Percentiles rank a stretch among this genome's conserved stretches.
phyloP scores from a whole-genome alignment of 2,329 filamentous ascomycete genomes.

The Colletotrichum sp. region DNA sequence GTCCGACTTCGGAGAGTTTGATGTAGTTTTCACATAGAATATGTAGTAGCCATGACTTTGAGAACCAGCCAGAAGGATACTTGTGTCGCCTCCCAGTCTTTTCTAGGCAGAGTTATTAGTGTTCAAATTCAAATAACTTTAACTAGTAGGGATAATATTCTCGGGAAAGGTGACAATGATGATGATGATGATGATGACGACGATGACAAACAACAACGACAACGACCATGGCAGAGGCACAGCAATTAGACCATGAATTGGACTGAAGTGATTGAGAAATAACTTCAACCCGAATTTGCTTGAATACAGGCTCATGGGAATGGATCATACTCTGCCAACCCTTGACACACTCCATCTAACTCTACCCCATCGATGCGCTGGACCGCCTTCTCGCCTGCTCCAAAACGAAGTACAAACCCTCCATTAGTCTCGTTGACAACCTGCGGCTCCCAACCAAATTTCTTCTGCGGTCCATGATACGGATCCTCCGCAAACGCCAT shows the following conservation, averaged over 20 bases:
- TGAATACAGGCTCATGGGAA: neutral
- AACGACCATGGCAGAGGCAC: neutral
- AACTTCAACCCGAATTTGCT: accelerated
- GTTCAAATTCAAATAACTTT: neutral
- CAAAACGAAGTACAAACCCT: constrained; percentile 16
- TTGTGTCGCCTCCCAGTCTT: neutral
- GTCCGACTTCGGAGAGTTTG: neutral
- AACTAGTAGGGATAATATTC: neutral
- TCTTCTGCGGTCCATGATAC: constrained; percentile 25
- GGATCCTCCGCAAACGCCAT: constrained; percentile 30
- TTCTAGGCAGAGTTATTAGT: neutral
- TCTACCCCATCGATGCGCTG: constrained; percentile 21
- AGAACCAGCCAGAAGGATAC: neutral
- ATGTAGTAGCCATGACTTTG: neutral
- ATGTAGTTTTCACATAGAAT: neutral
- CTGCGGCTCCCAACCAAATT: constrained; percentile 23
- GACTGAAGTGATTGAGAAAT: neutral
- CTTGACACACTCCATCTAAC: constrained; percentile 18
- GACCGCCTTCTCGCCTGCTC: constrained; percentile 23
- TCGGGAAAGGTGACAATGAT: neutral
- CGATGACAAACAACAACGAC: neutral
- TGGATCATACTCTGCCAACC: constrained; percentile 13
- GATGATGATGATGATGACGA: neutral
- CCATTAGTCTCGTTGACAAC: constrained; percentile 23
- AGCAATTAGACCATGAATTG: accelerated